phyloP scores from a whole-genome alignment of 2,329 filamentous ascomycete species.

The Paraphoma chrysanthemicola region DNA sequence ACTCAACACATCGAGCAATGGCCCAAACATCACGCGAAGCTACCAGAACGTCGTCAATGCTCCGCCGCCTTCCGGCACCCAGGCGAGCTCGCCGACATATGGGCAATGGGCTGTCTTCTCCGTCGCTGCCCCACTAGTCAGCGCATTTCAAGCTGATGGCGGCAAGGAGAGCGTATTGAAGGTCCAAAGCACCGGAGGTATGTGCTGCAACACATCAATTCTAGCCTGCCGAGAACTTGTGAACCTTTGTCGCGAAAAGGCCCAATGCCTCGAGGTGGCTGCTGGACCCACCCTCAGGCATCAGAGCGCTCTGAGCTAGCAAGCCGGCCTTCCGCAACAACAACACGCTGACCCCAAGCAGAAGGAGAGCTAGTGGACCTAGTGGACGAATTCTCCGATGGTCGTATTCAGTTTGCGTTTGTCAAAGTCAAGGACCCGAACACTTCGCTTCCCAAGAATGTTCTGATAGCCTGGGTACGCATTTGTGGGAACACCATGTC shows the following conservation, averaged over 20 bases:
- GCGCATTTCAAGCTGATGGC: constrained; percentile 84
- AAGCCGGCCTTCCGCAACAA: neutral
- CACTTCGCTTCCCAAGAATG: constrained; percentile 84
- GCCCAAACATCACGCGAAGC: constrained; percentile 60
- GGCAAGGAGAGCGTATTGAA: constrained; percentile 95
- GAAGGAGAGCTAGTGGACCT: constrained; percentile 91
- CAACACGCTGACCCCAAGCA: constrained; percentile 49
- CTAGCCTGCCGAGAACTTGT: neutral
- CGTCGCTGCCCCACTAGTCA: constrained; percentile 89
- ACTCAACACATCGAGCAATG: constrained; percentile 62
- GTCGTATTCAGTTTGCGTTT: constrained; percentile 95
- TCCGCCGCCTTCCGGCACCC: constrained; percentile 61
- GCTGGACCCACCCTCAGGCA: constrained; percentile 19
- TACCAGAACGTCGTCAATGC: constrained; percentile 73
- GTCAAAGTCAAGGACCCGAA: constrained; percentile 97
- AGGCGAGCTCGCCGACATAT: constrained; percentile 76
- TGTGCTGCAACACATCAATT: constrained; percentile 24
- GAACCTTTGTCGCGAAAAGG: neutral
- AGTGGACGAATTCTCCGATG: constrained; percentile 95
- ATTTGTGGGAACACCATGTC: neutral
- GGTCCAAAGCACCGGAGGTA: constrained; percentile 89
- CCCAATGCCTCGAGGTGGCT: neutral
- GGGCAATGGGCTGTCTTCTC: constrained; percentile 94
- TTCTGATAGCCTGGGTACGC: constrained; percentile 84
- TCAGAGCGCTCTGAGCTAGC: neutral